These are phyloP conservation scores for Cyclotella distinguenda DNA, from an alignment of 108 stramenopile species.

Conservation along the genomic window DNA sequence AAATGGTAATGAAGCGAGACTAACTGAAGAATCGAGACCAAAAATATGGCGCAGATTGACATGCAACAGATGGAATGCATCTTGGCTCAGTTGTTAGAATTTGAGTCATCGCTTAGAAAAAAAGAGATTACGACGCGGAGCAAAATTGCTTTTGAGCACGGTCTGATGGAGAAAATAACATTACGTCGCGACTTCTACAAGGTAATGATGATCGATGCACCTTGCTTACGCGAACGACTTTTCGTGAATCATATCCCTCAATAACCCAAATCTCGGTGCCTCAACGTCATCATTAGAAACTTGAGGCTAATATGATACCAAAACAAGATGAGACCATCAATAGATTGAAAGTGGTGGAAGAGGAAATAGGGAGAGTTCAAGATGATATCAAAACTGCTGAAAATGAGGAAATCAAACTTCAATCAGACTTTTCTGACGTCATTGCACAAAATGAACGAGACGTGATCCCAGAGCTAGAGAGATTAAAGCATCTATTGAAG, in stretches of 20 bases:
- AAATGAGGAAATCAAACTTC: not conserved
- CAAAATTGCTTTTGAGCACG: not conserved
- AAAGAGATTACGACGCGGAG: not conserved
- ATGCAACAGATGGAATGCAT: not conserved
- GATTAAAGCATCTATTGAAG: not conserved
- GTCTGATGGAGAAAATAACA: not conserved
- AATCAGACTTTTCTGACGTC: not conserved
- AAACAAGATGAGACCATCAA: not conserved
- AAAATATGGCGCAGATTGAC: no score
- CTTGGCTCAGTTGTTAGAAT: not conserved
- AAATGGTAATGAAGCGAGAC: no score
- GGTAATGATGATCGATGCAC: not conserved
- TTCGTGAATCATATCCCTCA: not conserved
- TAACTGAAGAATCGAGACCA: no score
- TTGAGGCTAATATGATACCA: not conserved
- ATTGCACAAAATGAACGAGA: slow-evolving; percentile 3
- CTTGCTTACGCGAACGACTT: not conserved
- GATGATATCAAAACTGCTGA: not conserved
- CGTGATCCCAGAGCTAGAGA: not conserved
- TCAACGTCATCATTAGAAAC: not conserved
- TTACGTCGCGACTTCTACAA: not conserved
- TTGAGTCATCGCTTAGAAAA: not conserved
- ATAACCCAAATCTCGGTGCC: no score
- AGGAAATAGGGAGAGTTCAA: not conserved
- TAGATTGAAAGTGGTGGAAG: not conserved